These are phyloP conservation scores for Hericium alpestre DNA, from an alignment of 768 basidiomycete genomes.

Conservation along the genomic window DNA sequence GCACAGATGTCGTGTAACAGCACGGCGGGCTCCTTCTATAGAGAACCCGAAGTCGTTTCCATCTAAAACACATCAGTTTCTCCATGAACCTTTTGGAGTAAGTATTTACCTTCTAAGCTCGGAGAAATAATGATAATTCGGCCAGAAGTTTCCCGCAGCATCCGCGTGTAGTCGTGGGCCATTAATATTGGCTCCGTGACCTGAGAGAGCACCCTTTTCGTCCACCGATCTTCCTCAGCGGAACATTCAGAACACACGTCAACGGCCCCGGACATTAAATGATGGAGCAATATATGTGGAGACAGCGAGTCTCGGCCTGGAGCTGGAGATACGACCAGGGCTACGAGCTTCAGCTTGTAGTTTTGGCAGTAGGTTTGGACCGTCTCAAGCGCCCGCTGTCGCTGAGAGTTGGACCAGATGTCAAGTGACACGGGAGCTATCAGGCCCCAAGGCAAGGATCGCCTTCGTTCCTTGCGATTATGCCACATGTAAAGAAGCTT, in stretches of 20 bases:
- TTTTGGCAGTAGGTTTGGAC: slow-evolving; percentile 20
- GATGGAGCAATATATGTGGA: background rate
- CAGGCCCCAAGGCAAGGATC: slow-evolving; percentile 20
- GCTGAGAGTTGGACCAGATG: slow-evolving; percentile 18
- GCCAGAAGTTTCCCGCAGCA: slow-evolving; percentile 21
- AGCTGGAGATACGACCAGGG: slow-evolving; percentile 18
- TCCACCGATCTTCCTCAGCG: slow-evolving; percentile 8
- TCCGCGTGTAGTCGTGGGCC: slow-evolving; percentile 18
- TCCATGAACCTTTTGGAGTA: background rate
- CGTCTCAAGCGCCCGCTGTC: slow-evolving; percentile 20
- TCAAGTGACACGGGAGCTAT: slow-evolving; percentile 23
- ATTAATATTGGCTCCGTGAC: slow-evolving; percentile 19
- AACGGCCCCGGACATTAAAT: background rate
- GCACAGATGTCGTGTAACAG: slow-evolving; percentile 11
- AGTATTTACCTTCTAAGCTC: slow-evolving; percentile 9
- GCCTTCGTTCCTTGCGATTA: slow-evolving; percentile 20
- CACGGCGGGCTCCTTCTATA: slow-evolving; percentile 1
- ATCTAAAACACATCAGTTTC: background rate
- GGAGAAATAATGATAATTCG: slow-evolving; percentile 20
- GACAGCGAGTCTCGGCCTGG: slow-evolving; percentile 1
- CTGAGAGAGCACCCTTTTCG: slow-evolving; percentile 13
- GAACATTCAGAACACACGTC: background rate
- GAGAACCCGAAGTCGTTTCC: background rate
- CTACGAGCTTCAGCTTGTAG: slow-evolving; percentile 19
- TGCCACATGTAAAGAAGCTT: slow-evolving; percentile 26